Percentiles rank a stretch among this genome's conserved stretches.
Conservation (phyloP, 345 rosid species). For the Barbarea vulgaris region DNA sequence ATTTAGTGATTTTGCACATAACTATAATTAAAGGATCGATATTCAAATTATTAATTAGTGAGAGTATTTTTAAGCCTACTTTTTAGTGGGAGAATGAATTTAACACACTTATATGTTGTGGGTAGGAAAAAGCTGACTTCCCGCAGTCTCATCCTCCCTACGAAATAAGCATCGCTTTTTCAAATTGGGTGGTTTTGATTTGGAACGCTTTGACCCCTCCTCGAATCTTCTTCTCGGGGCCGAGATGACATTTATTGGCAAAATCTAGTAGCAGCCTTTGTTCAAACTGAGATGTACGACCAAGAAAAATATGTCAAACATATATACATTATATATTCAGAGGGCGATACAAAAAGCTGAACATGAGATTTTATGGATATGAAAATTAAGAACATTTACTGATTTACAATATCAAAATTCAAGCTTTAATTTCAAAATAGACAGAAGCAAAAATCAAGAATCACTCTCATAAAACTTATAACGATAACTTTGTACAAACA, state of each 20-base stretch:
- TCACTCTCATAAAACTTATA: background rate
- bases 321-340: background rate
- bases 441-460: background rate
- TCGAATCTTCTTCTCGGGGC: slow-evolving; percentile 79
- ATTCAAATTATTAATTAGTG: too few relatives aligned
- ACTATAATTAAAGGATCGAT: too few relatives aligned
- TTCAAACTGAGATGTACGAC: slow-evolving; percentile 62
- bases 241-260: slow-evolving; percentile 72
- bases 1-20: too few relatives aligned
- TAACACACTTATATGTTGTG: too few relatives aligned
- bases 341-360: background rate
- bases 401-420: background rate
- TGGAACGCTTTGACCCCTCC: slow-evolving; percentile 70
- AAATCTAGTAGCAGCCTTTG: slow-evolving; percentile 72
- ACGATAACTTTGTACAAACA: background rate
- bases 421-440: background rate
- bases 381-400: background rate
- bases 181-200: slow-evolving; percentile 75
- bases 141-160: too few relatives aligned
- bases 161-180: slow-evolving; percentile 82
- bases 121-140: too few relatives aligned
- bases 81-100: too few relatives aligned
- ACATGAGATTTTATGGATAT: background rate
- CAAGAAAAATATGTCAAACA: background rate
- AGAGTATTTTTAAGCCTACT: too few relatives aligned